Percentiles rank a stretch among this genome's conserved stretches.
phyloP scores from a whole-genome alignment of 2,329 filamentous ascomycete genomes.

The Cordyceps fumosorosea region DNA sequence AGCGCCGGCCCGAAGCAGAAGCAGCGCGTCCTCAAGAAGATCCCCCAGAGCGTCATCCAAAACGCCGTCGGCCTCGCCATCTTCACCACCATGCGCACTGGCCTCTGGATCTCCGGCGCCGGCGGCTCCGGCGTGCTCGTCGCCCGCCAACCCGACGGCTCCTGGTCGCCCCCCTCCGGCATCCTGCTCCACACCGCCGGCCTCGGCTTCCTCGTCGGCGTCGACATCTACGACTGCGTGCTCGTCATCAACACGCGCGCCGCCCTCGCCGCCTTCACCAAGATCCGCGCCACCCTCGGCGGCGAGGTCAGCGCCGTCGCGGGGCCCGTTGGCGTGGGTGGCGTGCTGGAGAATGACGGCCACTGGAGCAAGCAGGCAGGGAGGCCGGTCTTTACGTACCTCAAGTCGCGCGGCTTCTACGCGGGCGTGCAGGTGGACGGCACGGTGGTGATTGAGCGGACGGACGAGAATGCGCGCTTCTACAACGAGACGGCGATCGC shows the following conservation, averaged over 20 bases:
- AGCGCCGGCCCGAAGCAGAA: conserved; percentile 31
- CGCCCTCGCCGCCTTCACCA: conserved; percentile 71
- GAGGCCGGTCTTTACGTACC: conserved; percentile 55
- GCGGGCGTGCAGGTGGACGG: conserved; percentile 83
- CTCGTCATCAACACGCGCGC: conserved; percentile 75
- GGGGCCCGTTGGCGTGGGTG: conserved; percentile 63
- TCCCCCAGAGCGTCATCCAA: conserved; percentile 53
- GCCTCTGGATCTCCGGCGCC: conserved; percentile 59
- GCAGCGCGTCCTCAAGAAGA: conserved; percentile 44
- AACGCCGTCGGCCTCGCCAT: conserved; percentile 64
- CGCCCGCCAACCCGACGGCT: conserved; percentile 54
- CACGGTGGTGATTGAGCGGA: conserved; percentile 76
- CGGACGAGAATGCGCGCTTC: conserved; percentile 82
- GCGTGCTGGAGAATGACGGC: conserved; percentile 56
- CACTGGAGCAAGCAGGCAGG: conserved; percentile 43
- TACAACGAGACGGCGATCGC: conserved; percentile 57
- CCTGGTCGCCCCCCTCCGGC: conserved; percentile 75
- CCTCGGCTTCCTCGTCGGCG: conserved; percentile 71
- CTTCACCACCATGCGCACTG: conserved; percentile 64
- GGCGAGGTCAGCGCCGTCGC: conserved; percentile 72
- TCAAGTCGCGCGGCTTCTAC: conserved; percentile 85
- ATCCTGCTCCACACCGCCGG: conserved; percentile 77
- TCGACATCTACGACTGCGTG: conserved; percentile 87
- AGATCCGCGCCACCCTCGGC: conserved; percentile 67
- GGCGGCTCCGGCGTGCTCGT: conserved; percentile 61